A percentile compares a stretch with the other conserved stretches of the same genome.
Evolutionary conservation across 495 filamentous ascomycete genomes (phyloP).

Genomic region (Hapsidospora chrysogenum): DNA sequence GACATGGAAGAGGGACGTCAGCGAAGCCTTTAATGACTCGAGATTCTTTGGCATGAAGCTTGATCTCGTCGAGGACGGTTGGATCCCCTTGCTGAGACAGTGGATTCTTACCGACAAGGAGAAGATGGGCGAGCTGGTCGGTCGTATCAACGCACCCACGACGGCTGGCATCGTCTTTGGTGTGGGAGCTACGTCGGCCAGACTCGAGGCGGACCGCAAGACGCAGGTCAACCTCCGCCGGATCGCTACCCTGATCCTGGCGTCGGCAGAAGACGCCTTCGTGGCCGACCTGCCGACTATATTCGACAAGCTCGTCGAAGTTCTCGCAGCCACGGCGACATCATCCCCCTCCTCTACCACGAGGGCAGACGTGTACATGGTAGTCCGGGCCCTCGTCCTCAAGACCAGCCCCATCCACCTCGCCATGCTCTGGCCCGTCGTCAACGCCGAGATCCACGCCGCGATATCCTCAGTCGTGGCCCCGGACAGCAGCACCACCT

Average conservation of each 20-base stretch:
- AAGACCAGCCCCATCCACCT: slow-evolving; percentile 62
- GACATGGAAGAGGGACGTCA: slow-evolving; percentile 81
- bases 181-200: slow-evolving; percentile 86
- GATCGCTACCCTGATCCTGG: slow-evolving; percentile 59
- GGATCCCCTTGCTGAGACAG: slow-evolving; percentile 71
- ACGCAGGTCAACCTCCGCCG: slow-evolving; percentile 82
- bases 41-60: slow-evolving; percentile 61
- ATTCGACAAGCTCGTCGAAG: slow-evolving; percentile 71
- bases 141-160: slow-evolving; percentile 64
- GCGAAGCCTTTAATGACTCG: slow-evolving; percentile 80
- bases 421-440: slow-evolving; percentile 70
- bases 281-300: slow-evolving; percentile 54
- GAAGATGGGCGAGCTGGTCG: slow-evolving; percentile 62
- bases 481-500: slow-evolving; percentile 37
- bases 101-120: slow-evolving; percentile 79
- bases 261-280: slow-evolving; percentile 59
- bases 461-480: slow-evolving; percentile 64
- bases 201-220: slow-evolving; percentile 83
- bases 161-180: slow-evolving; percentile 98
- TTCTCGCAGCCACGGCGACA: slow-evolving; percentile 68
- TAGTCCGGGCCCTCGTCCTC: slow-evolving; percentile 65
- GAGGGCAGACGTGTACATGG: slow-evolving; percentile 71
- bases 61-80: slow-evolving; percentile 47
- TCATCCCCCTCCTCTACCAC: slow-evolving; percentile 87
- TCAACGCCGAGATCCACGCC: slow-evolving; percentile 73